Evolutionary conservation across 2,329 filamentous ascomycete genomes (phyloP).

Genomic region (Verticillium longisporum): DNA sequence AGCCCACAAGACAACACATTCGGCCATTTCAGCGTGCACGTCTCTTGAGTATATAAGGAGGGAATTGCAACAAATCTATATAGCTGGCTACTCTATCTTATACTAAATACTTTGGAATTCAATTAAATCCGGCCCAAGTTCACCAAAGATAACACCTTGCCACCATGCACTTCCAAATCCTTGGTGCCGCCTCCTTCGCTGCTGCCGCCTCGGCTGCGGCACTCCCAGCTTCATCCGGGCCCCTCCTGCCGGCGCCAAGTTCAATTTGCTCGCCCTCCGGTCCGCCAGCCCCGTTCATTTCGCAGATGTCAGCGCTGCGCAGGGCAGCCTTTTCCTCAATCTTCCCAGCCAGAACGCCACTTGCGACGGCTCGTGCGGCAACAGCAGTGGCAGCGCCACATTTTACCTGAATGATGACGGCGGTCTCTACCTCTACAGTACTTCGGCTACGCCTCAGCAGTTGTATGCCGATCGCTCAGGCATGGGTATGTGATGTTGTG

Average conservation of each 20-base stretch:
- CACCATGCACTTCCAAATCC: slow-evolving; percentile 14
- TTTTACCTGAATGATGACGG: slow-evolving; percentile 40
- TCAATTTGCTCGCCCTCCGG: slow-evolving; percentile 32
- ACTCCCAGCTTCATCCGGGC: background rate
- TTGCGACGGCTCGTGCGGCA: slow-evolving; percentile 33
- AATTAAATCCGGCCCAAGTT: background rate
- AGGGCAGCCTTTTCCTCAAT: slow-evolving; percentile 35
- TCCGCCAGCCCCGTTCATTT: slow-evolving; percentile 44
- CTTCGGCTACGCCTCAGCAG: slow-evolving; percentile 35
- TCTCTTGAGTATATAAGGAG: slow-evolving; percentile 3
- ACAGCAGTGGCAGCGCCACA: slow-evolving; percentile 31
- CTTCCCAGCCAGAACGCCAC: slow-evolving; percentile 36
- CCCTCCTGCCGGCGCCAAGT: background rate
- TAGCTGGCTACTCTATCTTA: background rate
- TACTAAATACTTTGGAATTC: background rate
- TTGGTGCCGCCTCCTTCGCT: slow-evolving; percentile 18
- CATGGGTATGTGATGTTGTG: slow-evolving; percentile 38
- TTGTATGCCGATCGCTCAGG: slow-evolving; percentile 49
- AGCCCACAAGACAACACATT: slow-evolving; percentile 1
- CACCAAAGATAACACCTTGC: background rate
- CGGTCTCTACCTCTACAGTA: slow-evolving; percentile 41
- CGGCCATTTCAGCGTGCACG: background rate
- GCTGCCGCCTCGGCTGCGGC: slow-evolving; percentile 15
- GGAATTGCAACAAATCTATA: background rate
- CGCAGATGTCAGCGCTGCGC: slow-evolving; percentile 33